A percentile compares a stretch with the other conserved stretches of the same genome.
phyloP scores from a whole-genome alignment of 139 green algal genomes.

The Picochlorum sp. region DNA sequence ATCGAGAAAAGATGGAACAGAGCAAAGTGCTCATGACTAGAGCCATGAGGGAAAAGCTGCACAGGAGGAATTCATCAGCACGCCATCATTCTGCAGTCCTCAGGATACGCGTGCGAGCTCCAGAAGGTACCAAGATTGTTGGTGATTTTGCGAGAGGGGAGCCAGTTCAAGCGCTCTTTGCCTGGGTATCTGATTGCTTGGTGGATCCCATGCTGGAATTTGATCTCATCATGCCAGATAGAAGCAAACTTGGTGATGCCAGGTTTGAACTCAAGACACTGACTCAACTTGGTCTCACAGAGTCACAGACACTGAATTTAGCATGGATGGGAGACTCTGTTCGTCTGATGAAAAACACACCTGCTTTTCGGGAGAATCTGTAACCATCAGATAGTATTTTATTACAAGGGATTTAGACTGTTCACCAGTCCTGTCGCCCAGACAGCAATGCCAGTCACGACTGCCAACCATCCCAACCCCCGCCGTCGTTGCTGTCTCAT shows the following conservation, averaged over 20 bases:
- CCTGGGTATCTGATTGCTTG: conserved; percentile 58
- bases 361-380: conserved; percentile 22
- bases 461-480: conserved; percentile 30
- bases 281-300: conserved; percentile 32
- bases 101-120: conserved; percentile 46
- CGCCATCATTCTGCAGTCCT: conserved; percentile 3
- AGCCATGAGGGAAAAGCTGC: conserved; percentile 34
- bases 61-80: neutral
- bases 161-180: conserved; percentile 42
- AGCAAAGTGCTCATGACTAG: conserved; percentile 40
- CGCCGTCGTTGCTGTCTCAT: conserved; percentile 21
- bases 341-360: conserved; percentile 9
- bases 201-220: conserved; percentile 39
- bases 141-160: conserved; percentile 55
- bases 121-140: conserved; percentile 60
- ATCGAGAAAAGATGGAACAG: conserved; percentile 26
- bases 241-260: conserved; percentile 8
- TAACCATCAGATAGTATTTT: neutral
- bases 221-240: conserved; percentile 52
- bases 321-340: conserved; percentile 21
- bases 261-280: conserved; percentile 21
- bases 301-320: conserved; percentile 47
- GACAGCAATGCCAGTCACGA: conserved; percentile 17
- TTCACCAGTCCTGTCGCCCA: conserved; percentile 33
- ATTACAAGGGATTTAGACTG: conserved; percentile 15